These are phyloP conservation scores for Umbelopsis isabellina DNA, from an alignment of 192 early-diverging fungal genomes.

Conservation along the genomic window DNA sequence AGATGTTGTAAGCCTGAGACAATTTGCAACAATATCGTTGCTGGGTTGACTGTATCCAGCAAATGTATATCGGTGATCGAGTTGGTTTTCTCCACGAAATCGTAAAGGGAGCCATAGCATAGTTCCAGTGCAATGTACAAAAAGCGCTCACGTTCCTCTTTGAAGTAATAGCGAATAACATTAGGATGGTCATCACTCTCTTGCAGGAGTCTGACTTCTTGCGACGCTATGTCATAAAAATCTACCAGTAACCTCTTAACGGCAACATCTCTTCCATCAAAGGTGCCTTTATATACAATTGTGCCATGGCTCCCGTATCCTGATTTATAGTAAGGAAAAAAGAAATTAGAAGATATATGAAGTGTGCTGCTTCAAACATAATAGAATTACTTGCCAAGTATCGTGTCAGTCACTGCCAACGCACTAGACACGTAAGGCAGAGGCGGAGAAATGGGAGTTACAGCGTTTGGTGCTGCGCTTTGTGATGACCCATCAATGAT, in stretches of 20 bases:
- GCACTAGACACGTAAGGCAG: slow-evolving; percentile 21
- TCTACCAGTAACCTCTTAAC: slow-evolving; percentile 93
- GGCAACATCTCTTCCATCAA: slow-evolving; percentile 90
- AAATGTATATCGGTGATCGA: slow-evolving; percentile 47
- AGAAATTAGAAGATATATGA: not conserved
- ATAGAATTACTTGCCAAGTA: slow-evolving; percentile 27
- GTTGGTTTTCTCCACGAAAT: slow-evolving; percentile 71
- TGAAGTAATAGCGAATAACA: slow-evolving; percentile 93
- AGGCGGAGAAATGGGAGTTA: not conserved
- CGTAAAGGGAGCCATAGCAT: slow-evolving; percentile 87
- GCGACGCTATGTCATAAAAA: slow-evolving; percentile 95
- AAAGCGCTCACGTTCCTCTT: slow-evolving; percentile 86
- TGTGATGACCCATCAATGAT: not conserved
- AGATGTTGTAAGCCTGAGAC: slow-evolving; percentile 85
- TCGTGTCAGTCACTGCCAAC: slow-evolving; percentile 28
- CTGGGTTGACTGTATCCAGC: slow-evolving; percentile 59
- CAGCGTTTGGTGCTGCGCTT: not conserved
- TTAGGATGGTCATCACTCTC: slow-evolving; percentile 97
- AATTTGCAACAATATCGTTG: slow-evolving; percentile 81
- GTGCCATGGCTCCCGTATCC: slow-evolving; percentile 98
- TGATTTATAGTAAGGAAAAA: slow-evolving; percentile 36
- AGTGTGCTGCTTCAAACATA: not conserved
- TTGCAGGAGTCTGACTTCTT: slow-evolving; percentile 90
- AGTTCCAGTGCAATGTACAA: slow-evolving; percentile 98
- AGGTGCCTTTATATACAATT: slow-evolving; percentile 92